Evolutionary conservation across 495 filamentous ascomycete genomes (phyloP).

Genomic region (Podospora bellae-mahoneyi): DNA sequence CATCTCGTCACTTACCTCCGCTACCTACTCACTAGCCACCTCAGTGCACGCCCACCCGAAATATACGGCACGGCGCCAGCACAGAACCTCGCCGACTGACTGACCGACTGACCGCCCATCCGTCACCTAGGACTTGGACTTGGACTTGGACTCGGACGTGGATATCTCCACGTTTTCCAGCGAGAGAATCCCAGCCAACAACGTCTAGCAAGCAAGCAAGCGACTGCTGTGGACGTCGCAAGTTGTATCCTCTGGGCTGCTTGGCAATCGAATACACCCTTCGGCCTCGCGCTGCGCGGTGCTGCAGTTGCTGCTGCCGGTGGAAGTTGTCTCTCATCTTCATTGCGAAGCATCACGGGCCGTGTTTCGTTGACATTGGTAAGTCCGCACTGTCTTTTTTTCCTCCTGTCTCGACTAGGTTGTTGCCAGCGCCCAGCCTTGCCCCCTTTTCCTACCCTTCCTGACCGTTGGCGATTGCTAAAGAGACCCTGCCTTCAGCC

Average conservation of each 20-base stretch:
- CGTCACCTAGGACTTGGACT: neutral
- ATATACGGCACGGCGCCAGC: neutral
- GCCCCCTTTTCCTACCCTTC: neutral
- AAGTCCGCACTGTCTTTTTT: neutral
- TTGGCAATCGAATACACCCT: neutral
- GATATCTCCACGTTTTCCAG: neutral
- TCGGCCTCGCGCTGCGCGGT: slow-evolving; percentile 4
- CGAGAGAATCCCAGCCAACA: neutral
- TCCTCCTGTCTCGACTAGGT: neutral
- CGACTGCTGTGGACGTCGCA: neutral
- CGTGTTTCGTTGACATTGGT: neutral
- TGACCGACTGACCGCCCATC: neutral
- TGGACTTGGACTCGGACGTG: neutral
- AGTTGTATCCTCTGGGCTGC: neutral
- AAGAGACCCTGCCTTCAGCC: neutral
- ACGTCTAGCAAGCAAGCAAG: neutral
- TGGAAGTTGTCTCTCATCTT: slow-evolving; percentile 2
- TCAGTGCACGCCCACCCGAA: neutral
- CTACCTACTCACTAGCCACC: neutral
- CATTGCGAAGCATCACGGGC: neutral
- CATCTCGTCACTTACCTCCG: neutral
- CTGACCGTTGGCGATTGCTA: neutral
- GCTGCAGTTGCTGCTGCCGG: neutral
- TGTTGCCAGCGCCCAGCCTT: neutral
- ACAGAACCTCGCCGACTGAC: neutral